phyloP scores from a whole-genome alignment of 2,329 filamentous ascomycete species.

The Colletotrichum tropicicola region DNA sequence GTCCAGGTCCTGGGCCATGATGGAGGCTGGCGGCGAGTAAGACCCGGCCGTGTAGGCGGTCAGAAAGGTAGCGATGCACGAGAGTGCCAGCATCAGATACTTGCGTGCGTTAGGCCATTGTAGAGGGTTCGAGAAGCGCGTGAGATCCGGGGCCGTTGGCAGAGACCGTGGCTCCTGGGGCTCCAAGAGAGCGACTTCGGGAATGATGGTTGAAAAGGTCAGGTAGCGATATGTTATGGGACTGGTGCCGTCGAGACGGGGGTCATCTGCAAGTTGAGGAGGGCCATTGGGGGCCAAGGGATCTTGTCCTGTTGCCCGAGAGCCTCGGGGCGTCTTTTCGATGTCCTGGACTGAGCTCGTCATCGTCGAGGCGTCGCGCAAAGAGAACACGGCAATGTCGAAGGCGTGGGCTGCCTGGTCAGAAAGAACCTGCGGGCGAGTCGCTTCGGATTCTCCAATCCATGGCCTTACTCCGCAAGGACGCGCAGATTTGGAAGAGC shows the following conservation, averaged over 20 bases:
- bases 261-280: not conserved
- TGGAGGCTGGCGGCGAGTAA: conserved; percentile 74
- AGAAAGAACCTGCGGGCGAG: not conserved
- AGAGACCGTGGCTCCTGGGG: conserved; percentile 40
- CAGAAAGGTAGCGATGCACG: conserved; percentile 78
- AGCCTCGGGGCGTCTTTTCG: conserved; percentile 8
- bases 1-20: conserved; percentile 73
- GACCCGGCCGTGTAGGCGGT: conserved; percentile 85
- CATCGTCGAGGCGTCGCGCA: conserved; percentile 9
- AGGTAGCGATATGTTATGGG: conserved; percentile 51
- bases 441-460: not conserved
- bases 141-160: conserved; percentile 71
- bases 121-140: conserved; percentile 74
- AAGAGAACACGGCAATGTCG: not conserved
- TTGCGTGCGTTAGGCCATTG: conserved; percentile 78
- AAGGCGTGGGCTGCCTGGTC: conserved; percentile 4
- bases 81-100: conserved; percentile 74
- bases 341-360: not conserved
- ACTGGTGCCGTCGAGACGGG: conserved; percentile 17
- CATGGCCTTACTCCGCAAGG: conserved; percentile 5
- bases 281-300: not conserved
- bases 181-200: conserved; percentile 33
- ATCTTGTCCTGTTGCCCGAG: not conserved
- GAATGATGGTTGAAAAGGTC: conserved; percentile 48
- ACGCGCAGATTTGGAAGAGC: not conserved